Conservation (phyloP, 805 yeast genomes). For the Wickerhamomyces kurtzmanii region DNA sequence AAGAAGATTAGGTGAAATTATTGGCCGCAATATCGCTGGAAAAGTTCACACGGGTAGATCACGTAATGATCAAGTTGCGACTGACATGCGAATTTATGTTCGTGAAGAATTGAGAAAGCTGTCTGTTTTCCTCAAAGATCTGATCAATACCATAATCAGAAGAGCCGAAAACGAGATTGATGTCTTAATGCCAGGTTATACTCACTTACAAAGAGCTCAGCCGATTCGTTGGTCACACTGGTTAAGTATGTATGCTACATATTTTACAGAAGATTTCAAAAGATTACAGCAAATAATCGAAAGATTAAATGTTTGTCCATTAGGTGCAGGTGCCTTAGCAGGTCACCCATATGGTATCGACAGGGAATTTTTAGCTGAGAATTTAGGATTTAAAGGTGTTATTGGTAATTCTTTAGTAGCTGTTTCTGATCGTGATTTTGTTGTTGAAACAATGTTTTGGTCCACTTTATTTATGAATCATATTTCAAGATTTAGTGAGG, state of each 20-base stretch:
- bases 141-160: conserved; percentile 56
- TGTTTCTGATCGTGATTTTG: conserved; percentile 95
- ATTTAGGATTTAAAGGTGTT: conserved; percentile 71
- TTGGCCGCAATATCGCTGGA: conserved; percentile 90
- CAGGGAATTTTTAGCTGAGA: conserved; percentile 77
- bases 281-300: conserved; percentile 72
- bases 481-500: conserved; percentile 89
- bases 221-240: conserved; percentile 99
- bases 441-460: conserved; percentile 95
- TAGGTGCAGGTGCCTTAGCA: conserved; percentile 97
- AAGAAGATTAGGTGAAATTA: conserved; percentile 92
- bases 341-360: conserved; percentile 99
- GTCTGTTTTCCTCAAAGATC: conserved; percentile 41
- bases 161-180: conserved; percentile 86
- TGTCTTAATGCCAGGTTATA: conserved; percentile 96
- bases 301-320: conserved; percentile 82
- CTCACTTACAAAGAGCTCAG: conserved; percentile 96
- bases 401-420: conserved; percentile 97
- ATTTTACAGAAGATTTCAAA: conserved; percentile 82
- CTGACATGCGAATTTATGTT: conserved; percentile 95
- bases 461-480: conserved; percentile 91
- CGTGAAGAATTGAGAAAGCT: conserved; percentile 62
- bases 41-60: conserved; percentile 99
- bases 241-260: conserved; percentile 91
- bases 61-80: conserved; percentile 97